Base-by-base conservation (phyloP, 129 eudicot genomes). In the Lactuca saligna region DNA sequence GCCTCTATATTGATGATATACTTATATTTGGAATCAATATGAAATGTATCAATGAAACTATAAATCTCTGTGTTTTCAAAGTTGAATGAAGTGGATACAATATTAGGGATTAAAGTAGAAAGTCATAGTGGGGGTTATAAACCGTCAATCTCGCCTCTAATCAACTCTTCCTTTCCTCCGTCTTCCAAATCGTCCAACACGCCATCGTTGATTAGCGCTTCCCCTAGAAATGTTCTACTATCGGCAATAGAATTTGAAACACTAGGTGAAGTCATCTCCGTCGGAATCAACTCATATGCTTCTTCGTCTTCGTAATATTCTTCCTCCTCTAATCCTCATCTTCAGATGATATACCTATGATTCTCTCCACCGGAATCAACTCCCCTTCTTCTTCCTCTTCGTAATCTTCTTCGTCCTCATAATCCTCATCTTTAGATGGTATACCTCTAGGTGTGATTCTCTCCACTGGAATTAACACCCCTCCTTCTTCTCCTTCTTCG, bases 131-230 rank as follows among this genome's bases (percentile, higher is more conserved):
- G 49, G 50, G 51, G 63, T 61, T 61, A 35, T n/a, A n/a, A n/a
- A 1, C 97, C 97, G 35, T 90, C 97, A 68, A 83, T 79, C 35
- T 83, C 95, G 38, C 65, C 69, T 65, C 29, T 25, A 66, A 68
- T 65, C 69, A 59, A 57, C 66, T 65, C 84, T 35, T 70, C 82
- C 16, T 17, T 57, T 15, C 41, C 58, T 29, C 20, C 74, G 37
- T 31, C 70, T n/a, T 10, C 69, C 44, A 53, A 32, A 2, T 12
- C 51, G 31, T 38, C 66, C 58, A 5, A 41, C 44, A 9, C 17
- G 38, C 32, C 56, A 13, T 14, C 44, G 16, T 61, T 37, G 3
- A 13, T 6, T 17, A 16, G 17, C 17, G 17, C 63, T 13, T 17
- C 44, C 17, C 34, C 54, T 14, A 49, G 39, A 14, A 39, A 39